A percentile compares a stretch with the other conserved stretches of the same genome.
Conservation (phyloP, 2,329 filamentous ascomycete genomes). For the Geosmithia morbida region DNA sequence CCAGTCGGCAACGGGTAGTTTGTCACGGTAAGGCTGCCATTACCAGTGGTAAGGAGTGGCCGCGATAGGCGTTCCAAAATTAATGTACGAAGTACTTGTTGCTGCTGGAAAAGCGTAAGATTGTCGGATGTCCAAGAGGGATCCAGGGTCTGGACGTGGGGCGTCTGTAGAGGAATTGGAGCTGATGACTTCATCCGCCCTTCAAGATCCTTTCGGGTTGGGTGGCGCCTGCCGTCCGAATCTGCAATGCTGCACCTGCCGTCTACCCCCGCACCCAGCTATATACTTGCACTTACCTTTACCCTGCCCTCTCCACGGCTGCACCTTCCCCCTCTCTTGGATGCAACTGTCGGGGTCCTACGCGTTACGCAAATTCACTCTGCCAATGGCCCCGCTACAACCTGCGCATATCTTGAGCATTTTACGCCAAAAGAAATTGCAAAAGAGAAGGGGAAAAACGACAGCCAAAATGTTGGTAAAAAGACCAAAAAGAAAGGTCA, state of each 20-base stretch:
- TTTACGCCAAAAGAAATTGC: not conserved
- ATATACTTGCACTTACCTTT: too few species aligned
- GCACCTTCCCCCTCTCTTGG: not conserved
- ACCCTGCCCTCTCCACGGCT: not conserved
- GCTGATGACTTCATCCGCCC: not conserved
- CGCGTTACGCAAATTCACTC: too few species aligned
- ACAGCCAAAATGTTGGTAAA: not conserved
- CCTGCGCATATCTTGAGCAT: too few species aligned
- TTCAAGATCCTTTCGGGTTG: not conserved
- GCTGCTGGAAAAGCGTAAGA: not conserved
- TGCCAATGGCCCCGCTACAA: too few species aligned
- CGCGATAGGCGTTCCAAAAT: not conserved
- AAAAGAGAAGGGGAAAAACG: not conserved
- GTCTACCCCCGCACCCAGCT: too few species aligned
- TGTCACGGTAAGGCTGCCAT: too few species aligned
- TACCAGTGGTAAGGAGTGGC: not conserved
- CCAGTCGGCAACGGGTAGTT: too few species aligned
- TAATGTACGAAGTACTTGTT: not conserved
- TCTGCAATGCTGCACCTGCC: too few species aligned
- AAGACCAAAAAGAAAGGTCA: conserved; percentile 1
- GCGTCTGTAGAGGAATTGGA: not conserved
- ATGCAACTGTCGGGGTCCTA: too few species aligned
- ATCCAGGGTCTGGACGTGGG: not conserved
- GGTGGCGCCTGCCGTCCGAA: not conserved
- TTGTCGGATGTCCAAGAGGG: not conserved